These are phyloP conservation scores for Orbilia blumenaviensis DNA, from an alignment of 2,329 filamentous ascomycete genomes.

Conservation along the genomic window DNA sequence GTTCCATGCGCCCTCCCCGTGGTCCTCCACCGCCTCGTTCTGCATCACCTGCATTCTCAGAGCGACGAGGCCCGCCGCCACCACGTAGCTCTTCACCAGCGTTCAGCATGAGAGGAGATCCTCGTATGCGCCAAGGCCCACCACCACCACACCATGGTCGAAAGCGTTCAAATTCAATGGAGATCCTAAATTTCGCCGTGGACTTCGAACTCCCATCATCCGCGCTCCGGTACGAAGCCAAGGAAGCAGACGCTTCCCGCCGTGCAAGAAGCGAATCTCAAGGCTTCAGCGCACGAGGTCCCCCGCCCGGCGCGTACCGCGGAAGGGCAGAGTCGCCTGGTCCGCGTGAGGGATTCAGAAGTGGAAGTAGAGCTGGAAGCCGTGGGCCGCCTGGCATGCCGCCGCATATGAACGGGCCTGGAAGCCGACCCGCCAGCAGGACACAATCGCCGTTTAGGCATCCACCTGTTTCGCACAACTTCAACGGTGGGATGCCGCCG, in stretches of 20 bases:
- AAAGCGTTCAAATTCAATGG: conserved; percentile 45
- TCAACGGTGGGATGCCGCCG: conserved; percentile 32
- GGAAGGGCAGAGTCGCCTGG: conserved; percentile 41
- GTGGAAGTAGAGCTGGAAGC: conserved; percentile 44
- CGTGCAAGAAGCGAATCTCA: conserved; percentile 33
- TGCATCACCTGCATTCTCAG: conserved; percentile 44
- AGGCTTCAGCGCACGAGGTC: conserved; percentile 11
- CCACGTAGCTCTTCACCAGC: conserved; percentile 43
- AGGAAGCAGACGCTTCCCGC: conserved; percentile 11
- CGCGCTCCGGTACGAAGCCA: conserved; percentile 25
- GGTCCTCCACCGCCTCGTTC: conserved; percentile 38
- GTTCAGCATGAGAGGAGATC: conserved; percentile 45
- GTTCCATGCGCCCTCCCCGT: conserved; percentile 37
- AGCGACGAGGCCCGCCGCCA: conserved; percentile 36
- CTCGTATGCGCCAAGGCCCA: conserved; percentile 22
- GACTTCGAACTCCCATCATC: conserved; percentile 35
- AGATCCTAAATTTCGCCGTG: conserved; percentile 36
- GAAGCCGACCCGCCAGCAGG: conserved; percentile 30
- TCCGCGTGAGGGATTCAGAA: conserved; percentile 37
- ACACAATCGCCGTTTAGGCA: conserved; percentile 41
- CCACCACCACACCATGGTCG: conserved; percentile 25
- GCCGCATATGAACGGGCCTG: conserved; percentile 15
- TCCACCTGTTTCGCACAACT: conserved; percentile 11
- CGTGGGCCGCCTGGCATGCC: conserved; percentile 36
- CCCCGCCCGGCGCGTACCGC: conserved; percentile 34